Evolutionary conservation across 1,284 basidiomycete species (phyloP).

Genomic region (Naganishia sp.): DNA sequence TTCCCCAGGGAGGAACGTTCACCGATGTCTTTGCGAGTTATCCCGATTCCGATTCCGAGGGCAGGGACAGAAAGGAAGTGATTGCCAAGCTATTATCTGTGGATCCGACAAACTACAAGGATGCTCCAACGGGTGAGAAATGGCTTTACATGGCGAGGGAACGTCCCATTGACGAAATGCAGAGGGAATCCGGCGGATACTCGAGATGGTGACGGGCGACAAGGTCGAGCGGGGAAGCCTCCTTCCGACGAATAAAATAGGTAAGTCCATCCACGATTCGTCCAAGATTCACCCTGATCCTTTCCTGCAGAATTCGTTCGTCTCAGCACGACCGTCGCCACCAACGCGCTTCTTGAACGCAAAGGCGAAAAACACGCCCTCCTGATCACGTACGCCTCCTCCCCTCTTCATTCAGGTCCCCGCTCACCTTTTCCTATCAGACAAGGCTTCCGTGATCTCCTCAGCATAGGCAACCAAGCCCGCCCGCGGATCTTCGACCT

Average conservation of each 20-base stretch:
- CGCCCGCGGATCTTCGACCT: constrained; percentile 84
- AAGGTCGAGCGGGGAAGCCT: constrained; percentile 66
- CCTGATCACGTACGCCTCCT: constrained; percentile 67
- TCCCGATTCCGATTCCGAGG: constrained; percentile 31
- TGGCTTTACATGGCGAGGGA: neutral
- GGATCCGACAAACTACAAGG: constrained; percentile 80
- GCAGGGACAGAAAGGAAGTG: constrained; percentile 39
- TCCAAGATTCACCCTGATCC: constrained; percentile 10
- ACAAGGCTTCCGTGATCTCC: constrained; percentile 62
- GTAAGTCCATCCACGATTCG: constrained; percentile 36
- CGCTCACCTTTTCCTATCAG: constrained; percentile 3
- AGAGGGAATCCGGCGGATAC: constrained; percentile 78
- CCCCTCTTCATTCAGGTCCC: constrained; percentile 38
- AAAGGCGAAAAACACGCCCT: constrained; percentile 90
- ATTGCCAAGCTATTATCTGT: constrained; percentile 71
- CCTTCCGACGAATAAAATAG: constrained; percentile 80
- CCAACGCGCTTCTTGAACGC: constrained; percentile 91
- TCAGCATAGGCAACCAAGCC: constrained; percentile 89
- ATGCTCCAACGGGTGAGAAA: constrained; percentile 72
- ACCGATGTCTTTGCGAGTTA: constrained; percentile 50
- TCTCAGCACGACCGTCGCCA: constrained; percentile 91
- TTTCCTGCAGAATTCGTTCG: constrained; percentile 74
- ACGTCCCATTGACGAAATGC: neutral
- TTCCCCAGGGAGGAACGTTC: constrained; percentile 46
- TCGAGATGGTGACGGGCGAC: constrained; percentile 73